phyloP scores from a whole-genome alignment of 768 basidiomycete genomes.

The Paxillus rubicundulus region DNA sequence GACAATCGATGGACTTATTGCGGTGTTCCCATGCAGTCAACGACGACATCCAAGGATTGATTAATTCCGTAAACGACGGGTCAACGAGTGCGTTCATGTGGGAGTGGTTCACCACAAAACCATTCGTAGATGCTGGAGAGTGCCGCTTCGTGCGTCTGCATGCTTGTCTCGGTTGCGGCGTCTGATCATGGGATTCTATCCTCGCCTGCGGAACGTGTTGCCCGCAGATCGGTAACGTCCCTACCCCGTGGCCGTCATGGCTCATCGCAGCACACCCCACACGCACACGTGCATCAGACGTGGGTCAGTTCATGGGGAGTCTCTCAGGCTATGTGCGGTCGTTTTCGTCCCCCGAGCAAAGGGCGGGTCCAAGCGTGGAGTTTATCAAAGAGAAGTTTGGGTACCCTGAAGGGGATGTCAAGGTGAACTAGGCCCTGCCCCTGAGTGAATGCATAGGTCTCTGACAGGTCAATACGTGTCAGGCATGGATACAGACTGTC shows the following conservation, averaged over 20 bases:
- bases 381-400: conserved; percentile 80
- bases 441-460: not conserved
- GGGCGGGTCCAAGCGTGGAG: conserved; percentile 58
- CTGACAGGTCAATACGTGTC: not conserved
- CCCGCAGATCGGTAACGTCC: conserved; percentile 72
- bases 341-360: conserved; percentile 61
- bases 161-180: not conserved
- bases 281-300: conserved; percentile 48
- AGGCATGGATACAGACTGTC: conserved; percentile 86
- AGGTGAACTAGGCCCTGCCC: conserved; percentile 38
- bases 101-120: conserved; percentile 90
- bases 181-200: not conserved
- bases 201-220: not conserved
- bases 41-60: conserved; percentile 76
- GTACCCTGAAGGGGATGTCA: conserved; percentile 79
- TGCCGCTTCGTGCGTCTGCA: conserved; percentile 70
- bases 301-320: conserved; percentile 58
- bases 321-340: conserved; percentile 63
- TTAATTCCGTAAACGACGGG: conserved; percentile 85
- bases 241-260: conserved; percentile 98
- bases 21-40: conserved; percentile 49
- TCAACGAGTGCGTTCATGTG: conserved; percentile 91
- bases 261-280: conserved; percentile 83
- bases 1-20: not conserved
- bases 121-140: conserved; percentile 75